A percentile compares a stretch with the other conserved stretches of the same genome.
Evolutionary conservation across 2,329 filamentous ascomycete species (phyloP).

Genomic region (Aspergillus sp.): DNA sequence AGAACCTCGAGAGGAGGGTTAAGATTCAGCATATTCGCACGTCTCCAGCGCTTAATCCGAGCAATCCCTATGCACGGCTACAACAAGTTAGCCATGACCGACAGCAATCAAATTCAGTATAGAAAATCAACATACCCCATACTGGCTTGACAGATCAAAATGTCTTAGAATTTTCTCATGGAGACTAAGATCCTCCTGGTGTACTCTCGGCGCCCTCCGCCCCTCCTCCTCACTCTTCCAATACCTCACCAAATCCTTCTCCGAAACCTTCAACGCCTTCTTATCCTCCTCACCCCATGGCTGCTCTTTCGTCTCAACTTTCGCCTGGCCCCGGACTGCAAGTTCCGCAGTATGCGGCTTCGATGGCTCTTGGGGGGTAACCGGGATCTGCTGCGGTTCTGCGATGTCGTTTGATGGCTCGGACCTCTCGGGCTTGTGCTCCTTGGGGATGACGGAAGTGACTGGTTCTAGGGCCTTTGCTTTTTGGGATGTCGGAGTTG

Average conservation of each 20-base stretch:
- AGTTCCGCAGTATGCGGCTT: slow-evolving; percentile 30
- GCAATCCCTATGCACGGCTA: slow-evolving; percentile 84
- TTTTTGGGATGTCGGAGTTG: slow-evolving; percentile 23
- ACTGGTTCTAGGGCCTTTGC: slow-evolving; percentile 27
- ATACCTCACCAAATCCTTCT: slow-evolving; percentile 66
- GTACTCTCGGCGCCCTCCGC: slow-evolving; percentile 61
- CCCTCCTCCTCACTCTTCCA: slow-evolving; percentile 67
- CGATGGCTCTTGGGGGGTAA: slow-evolving; percentile 19
- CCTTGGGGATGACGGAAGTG: slow-evolving; percentile 29
- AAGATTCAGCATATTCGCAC: slow-evolving; percentile 75
- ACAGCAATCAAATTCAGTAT: not conserved
- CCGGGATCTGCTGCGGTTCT: slow-evolving; percentile 21
- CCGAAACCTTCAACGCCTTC: slow-evolving; percentile 57
- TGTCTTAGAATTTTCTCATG: slow-evolving; percentile 84
- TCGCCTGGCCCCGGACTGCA: slow-evolving; percentile 43
- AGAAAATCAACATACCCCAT: slow-evolving; percentile 62
- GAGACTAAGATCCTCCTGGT: slow-evolving; percentile 64
- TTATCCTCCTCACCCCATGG: slow-evolving; percentile 29
- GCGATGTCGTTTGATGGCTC: slow-evolving; percentile 14
- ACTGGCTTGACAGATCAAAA: slow-evolving; percentile 87
- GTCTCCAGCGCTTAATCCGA: slow-evolving; percentile 77
- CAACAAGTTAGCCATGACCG: slow-evolving; percentile 4
- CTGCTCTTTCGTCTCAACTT: slow-evolving; percentile 31
- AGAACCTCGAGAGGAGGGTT: slow-evolving; percentile 84
- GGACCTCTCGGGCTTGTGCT: slow-evolving; percentile 11